phyloP scores from a whole-genome alignment of 2,329 filamentous ascomycete species.

The Ophiosphaerella korrae region DNA sequence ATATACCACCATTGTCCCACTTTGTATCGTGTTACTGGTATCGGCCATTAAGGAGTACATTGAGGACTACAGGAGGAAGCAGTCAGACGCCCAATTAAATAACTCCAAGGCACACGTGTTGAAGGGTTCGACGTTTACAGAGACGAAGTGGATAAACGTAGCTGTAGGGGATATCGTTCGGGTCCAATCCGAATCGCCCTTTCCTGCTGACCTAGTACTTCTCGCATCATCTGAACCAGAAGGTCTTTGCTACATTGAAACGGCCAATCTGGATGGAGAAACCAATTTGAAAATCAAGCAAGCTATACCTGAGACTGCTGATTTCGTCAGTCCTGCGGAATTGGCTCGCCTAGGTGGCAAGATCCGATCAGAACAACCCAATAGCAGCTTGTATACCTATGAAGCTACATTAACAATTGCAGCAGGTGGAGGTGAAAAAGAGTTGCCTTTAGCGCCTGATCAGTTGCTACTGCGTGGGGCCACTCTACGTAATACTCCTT shows the following conservation, averaged over 20 bases:
- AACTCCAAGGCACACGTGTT: conserved; percentile 83
- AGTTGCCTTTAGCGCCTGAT: conserved; percentile 86
- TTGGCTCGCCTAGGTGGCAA: conserved; percentile 84
- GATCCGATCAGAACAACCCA: conserved; percentile 93
- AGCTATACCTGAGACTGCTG: conserved; percentile 87
- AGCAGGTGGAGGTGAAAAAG: conserved; percentile 88
- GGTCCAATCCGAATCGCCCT: conserved; percentile 92
- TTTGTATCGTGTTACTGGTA: conserved; percentile 87
- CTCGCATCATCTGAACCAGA: conserved; percentile 96
- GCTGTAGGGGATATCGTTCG: conserved; percentile 90
- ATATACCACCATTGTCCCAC: conserved; percentile 95
- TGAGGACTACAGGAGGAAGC: conserved; percentile 89
- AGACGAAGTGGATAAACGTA: conserved; percentile 93
- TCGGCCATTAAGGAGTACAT: conserved; percentile 93
- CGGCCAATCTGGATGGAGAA: conserved; percentile 94
- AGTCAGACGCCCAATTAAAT: conserved; percentile 85
- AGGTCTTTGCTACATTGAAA: conserved; percentile 98
- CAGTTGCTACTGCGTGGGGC: conserved; percentile 92
- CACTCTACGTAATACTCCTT: conserved; percentile 92
- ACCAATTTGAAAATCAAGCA: conserved; percentile 99
- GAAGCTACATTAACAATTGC: conserved; percentile 94
- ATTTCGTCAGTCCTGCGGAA: conserved; percentile 84
- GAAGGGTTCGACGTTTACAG: conserved; percentile 80
- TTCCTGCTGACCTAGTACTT: conserved; percentile 90
- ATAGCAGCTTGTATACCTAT: conserved; percentile 97